Percentiles rank a stretch among this genome's conserved stretches.
Conservation (phyloP, 768 basidiomycete species). For the Kwoniella newhampshirensis region DNA sequence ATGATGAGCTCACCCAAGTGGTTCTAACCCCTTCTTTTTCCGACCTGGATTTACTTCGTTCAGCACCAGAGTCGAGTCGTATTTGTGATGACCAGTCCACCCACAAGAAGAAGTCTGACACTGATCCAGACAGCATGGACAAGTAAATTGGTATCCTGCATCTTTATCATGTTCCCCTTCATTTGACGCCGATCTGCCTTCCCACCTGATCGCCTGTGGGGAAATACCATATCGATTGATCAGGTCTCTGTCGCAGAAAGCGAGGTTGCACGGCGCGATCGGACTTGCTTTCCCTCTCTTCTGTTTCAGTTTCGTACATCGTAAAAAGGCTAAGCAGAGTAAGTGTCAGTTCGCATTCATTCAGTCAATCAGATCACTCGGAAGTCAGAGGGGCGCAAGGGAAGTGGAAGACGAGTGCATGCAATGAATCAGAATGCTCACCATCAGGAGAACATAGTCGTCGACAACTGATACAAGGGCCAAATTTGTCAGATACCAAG, state of each 20-base stretch:
- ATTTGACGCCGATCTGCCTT: background rate
- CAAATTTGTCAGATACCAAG: background rate
- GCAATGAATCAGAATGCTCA: background rate
- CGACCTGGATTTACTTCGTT: slow-evolving; percentile 21
- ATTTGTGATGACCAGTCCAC: no score
- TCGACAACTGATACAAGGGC: slow-evolving; percentile 9
- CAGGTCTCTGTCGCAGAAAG: slow-evolving; percentile 27
- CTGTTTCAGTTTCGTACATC: slow-evolving; percentile 16
- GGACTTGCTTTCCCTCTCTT: background rate
- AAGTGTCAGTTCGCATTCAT: no score
- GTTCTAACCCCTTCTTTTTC: slow-evolving; percentile 23
- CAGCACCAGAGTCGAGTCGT: no score
- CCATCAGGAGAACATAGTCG: slow-evolving; percentile 1
- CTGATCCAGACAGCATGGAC: slow-evolving; percentile 26
- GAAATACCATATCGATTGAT: slow-evolving; percentile 16
- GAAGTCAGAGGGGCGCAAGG: no score
- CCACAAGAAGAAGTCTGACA: slow-evolving; percentile 32
- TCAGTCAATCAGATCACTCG: no score
- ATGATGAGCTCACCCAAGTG: slow-evolving; percentile 15
- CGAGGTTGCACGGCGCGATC: slow-evolving; percentile 19
- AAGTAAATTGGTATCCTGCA: slow-evolving; percentile 9
- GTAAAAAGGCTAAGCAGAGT: slow-evolving; percentile 11
- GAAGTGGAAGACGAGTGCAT: no score
- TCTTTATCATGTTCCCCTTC: slow-evolving; percentile 1
- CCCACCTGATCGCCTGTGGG: background rate